A percentile compares a stretch with the other conserved stretches of the same genome.
phyloP scores from a whole-genome alignment of 2,329 filamentous ascomycete species.

The Scopulariopsis brevicaulis region DNA sequence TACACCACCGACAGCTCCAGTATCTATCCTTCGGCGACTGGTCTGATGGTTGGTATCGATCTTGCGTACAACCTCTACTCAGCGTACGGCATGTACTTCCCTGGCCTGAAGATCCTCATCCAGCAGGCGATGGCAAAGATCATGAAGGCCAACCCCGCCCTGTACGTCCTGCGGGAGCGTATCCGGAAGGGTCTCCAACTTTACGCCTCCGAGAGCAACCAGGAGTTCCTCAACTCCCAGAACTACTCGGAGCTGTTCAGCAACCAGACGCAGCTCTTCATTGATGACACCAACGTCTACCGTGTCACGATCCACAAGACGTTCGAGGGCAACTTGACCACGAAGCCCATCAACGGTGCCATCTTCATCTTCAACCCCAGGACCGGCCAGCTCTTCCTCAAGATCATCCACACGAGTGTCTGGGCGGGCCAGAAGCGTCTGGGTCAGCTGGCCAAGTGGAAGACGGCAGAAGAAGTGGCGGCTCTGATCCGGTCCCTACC shows the following conservation, averaged over 20 bases:
- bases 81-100: constrained; percentile 97
- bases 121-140: constrained; percentile 99
- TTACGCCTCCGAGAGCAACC: constrained; percentile 96
- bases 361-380: constrained; percentile 99
- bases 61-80: constrained; percentile 98
- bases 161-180: constrained; percentile 94
- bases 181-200: constrained; percentile 96
- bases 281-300: constrained; percentile 98
- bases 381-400: constrained; percentile 93
- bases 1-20: constrained; percentile 99
- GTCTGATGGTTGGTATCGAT: constrained; percentile 95
- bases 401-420: constrained; percentile 98
- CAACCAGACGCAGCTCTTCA: constrained; percentile 97
- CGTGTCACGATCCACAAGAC: constrained; percentile 99
- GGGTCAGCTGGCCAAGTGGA: constrained; percentile 97
- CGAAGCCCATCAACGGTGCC: constrained; percentile 97
- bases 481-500: constrained; percentile 91
- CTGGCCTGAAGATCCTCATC: constrained; percentile 84
- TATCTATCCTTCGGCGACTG: constrained; percentile 94
- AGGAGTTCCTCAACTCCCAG: constrained; percentile 98
- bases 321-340: constrained; percentile 97
- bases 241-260: constrained; percentile 99
- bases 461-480: constrained; percentile 98
- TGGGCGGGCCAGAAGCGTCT: constrained; percentile 99
- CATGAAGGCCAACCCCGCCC: constrained; percentile 96